Base-by-base conservation (phyloP, 2,329 filamentous ascomycete species). In the Aspergillus carbonarius region DNA sequence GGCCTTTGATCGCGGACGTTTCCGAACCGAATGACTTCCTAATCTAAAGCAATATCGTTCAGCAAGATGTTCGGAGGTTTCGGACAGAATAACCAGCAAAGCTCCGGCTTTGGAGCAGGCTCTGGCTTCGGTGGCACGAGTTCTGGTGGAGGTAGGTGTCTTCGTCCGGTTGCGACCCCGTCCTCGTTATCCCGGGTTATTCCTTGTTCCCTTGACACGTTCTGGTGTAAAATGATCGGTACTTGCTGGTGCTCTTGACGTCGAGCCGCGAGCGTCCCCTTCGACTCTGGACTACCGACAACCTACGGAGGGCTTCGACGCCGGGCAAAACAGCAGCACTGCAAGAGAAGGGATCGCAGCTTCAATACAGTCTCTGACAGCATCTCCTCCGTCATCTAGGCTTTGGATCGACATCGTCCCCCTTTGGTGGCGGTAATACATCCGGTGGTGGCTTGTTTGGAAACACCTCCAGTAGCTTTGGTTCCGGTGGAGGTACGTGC, bases 71-170 rank as follows among this genome's bases (percentile, higher is more conserved):
- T 73, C 23, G 57, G 55, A 60, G 82, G 84, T 79, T 88, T 88
- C 75, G 85, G 85, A 76, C 81, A 82, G 69, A 82, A 81, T 63
- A 85, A 82, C 71, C 75, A 77, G 67, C 74, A 78, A 75, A 80
- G 70, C 64, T 70, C 72, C 54, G 72, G 69, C 64, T 75, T 76
- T 67, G 75, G 76, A 44, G 65, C 73, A 51, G 72, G 72, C 60
- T 68, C 72, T 68, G 71, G 66, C 13, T 74, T 74, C 57, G 72
- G 72, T 61, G 64, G 66, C 61, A 66, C 70, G 50, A 69, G 65
- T 59, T 68, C 72, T 66, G 66, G 66, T 62, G 68, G 69, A 75
- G 73, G 73, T 76, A 76, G 74, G 74, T 75, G 52, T 52, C 39
- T 59, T 60, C 40, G 60, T 61, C 47, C 44, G 23, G 23, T 48